Base-by-base conservation (phyloP, 2,329 filamentous ascomycete species). In the Fusarium tricinctum region DNA sequence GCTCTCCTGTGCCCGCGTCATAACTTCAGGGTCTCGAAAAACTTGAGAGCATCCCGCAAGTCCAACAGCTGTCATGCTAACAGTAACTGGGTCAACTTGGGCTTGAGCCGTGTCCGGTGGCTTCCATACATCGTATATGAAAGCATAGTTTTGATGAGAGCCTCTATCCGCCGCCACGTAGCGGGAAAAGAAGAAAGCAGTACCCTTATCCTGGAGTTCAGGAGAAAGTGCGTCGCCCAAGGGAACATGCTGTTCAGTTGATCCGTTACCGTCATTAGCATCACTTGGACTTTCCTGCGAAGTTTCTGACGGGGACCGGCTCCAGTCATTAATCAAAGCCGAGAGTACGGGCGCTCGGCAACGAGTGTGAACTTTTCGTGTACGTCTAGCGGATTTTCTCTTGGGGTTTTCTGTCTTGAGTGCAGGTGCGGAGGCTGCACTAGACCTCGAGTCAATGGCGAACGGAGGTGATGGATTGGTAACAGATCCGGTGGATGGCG, bases 11-110 rank as follows among this genome's bases (percentile, higher is more conserved):
- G 86, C 85, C 53, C 80, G 80, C 9, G 79, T 79, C 75, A 85
- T 80, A 7, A 84, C 78, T 19, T 81, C 77, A 7, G 76, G 72
- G 19, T 78, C 81, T 45, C 76, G 76, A 1, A 79, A 82, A 47
- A 84, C 75, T 68, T 85, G 82, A 12, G 85, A 82, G 47, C 86
- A 78, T 9, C 84, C 84, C 32, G 84, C 82, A 8, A 88, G 77
- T 15, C 86, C 86, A 8, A 88, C 85, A 7, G 86, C 85, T 14
- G 82, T 82, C 78, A 88, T 85, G 68, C 84, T 84, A 19, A 84
- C 81, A 23, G 85, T 79, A 22, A 85, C 81, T 13, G 82, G 78
- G 68, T 86, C 85, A 14, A 80, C 73, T 28, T 75, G 73, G 6
- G 77, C 74, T 4, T 77, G 67, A 12, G 66, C 63, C 6, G 75